phyloP scores from a whole-genome alignment of 2,329 filamentous ascomycete species.

The Trichophyton schoenleinii region DNA sequence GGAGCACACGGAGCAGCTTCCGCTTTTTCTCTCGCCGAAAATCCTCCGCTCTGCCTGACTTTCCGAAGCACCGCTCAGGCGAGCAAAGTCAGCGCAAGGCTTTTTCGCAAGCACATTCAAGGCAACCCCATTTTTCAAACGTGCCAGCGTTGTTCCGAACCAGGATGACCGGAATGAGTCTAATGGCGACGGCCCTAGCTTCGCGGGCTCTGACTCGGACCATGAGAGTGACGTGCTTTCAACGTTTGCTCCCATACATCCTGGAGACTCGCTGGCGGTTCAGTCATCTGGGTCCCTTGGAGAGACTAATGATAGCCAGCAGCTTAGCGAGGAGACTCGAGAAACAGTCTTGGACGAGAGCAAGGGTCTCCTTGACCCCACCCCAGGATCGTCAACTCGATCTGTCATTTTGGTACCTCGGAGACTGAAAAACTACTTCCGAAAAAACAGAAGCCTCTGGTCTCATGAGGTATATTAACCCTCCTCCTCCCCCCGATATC shows the following conservation, averaged over 20 bases:
- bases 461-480: neutral
- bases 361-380: neutral
- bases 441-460: neutral
- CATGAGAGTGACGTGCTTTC: neutral
- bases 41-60: neutral
- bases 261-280: neutral
- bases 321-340: neutral
- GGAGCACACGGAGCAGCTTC: neutral
- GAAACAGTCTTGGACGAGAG: neutral
- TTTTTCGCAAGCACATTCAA: conserved; percentile 20
- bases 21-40: conserved; percentile 2
- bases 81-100: conserved; percentile 21
- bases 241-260: neutral
- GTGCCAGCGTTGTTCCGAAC: neutral
- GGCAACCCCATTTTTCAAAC: conserved; percentile 6
- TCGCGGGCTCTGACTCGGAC: neutral
- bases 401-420: neutral
- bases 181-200: neutral
- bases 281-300: neutral
- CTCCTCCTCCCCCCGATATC: neutral
- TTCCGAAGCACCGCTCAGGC: conserved; percentile 20
- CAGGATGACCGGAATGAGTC: neutral
- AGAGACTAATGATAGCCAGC: neutral
- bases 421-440: neutral
- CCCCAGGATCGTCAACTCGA: neutral